phyloP scores from a whole-genome alignment of 768 basidiomycete species.

The Naganishia kalamii region DNA sequence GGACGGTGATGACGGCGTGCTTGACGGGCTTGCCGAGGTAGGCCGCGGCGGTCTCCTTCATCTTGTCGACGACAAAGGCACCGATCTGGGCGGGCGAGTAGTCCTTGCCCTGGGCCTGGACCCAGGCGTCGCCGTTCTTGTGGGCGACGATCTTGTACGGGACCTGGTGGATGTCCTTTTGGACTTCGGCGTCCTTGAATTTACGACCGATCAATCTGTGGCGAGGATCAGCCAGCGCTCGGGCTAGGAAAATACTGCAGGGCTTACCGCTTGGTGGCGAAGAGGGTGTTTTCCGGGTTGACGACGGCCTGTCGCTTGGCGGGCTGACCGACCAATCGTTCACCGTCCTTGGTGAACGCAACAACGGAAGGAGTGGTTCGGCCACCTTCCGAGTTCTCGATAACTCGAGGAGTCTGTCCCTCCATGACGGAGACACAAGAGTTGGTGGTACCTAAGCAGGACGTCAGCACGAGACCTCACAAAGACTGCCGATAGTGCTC shows the following conservation, averaged over 20 bases:
- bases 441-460: constrained; percentile 41
- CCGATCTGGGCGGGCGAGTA: constrained; percentile 56
- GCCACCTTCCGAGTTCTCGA: constrained; percentile 96
- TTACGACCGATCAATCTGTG: constrained; percentile 69
- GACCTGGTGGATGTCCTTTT: constrained; percentile 67
- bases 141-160: constrained; percentile 59
- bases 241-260: background rate
- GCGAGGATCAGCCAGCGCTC: background rate
- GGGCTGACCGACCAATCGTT: constrained; percentile 89
- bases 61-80: constrained; percentile 56
- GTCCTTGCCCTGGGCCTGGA: constrained; percentile 77
- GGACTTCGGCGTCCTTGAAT: constrained; percentile 86
- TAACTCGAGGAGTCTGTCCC: constrained; percentile 85
- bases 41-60: constrained; percentile 92
- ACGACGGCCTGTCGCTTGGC: constrained; percentile 97
- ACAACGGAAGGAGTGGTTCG: constrained; percentile 97
- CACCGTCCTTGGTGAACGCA: constrained; percentile 96
- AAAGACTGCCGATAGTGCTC: background rate
- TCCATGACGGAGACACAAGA: constrained; percentile 67
- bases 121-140: constrained; percentile 54
- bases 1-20: constrained; percentile 92
- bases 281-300: constrained; percentile 88
- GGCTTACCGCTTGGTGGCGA: constrained; percentile 53
- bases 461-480: background rate
- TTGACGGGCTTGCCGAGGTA: constrained; percentile 88